phyloP scores from a whole-genome alignment of 2,329 filamentous ascomycete species.

The Hymenoscyphus albidus region DNA sequence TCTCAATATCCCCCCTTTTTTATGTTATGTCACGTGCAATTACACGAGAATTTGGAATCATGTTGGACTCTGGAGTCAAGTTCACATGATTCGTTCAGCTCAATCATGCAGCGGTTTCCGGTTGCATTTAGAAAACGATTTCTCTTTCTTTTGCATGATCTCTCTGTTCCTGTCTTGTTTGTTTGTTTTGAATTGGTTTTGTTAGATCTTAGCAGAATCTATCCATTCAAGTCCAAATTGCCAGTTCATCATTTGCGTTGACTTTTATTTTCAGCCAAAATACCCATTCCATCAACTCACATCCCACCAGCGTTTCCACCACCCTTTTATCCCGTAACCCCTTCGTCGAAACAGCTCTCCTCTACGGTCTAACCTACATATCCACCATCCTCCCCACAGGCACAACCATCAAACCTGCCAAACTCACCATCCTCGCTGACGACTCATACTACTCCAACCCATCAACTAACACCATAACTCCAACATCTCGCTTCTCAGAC shows the following conservation, averaged over 20 bases:
- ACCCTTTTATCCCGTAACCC: constrained; percentile 60
- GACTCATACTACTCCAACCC: constrained; percentile 93
- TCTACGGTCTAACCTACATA: constrained; percentile 84
- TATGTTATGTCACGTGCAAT: constrained; percentile 6
- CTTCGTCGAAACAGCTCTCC: constrained; percentile 89
- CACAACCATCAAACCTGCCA: constrained; percentile 58
- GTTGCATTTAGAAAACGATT: neutral
- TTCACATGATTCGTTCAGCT: neutral
- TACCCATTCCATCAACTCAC: constrained; percentile 13
- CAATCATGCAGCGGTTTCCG: neutral
- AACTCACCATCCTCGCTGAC: constrained; percentile 86
- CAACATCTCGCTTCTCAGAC: constrained; percentile 58
- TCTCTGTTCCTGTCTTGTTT: neutral
- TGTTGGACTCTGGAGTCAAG: neutral
- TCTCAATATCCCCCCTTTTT: constrained; percentile 12
- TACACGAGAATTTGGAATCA: neutral
- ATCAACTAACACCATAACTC: constrained; percentile 32
- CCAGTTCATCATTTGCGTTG: neutral
- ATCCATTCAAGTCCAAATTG: neutral
- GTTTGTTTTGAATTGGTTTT: neutral
- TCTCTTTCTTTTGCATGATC: neutral
- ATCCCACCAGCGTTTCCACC: constrained; percentile 29
- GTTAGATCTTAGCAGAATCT: neutral
- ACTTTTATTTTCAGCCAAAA: neutral
- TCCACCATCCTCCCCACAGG: constrained; percentile 37